These are phyloP conservation scores for Cladosporium sp. DNA, from an alignment of 2,329 filamentous ascomycete species.

Conservation along the genomic window DNA sequence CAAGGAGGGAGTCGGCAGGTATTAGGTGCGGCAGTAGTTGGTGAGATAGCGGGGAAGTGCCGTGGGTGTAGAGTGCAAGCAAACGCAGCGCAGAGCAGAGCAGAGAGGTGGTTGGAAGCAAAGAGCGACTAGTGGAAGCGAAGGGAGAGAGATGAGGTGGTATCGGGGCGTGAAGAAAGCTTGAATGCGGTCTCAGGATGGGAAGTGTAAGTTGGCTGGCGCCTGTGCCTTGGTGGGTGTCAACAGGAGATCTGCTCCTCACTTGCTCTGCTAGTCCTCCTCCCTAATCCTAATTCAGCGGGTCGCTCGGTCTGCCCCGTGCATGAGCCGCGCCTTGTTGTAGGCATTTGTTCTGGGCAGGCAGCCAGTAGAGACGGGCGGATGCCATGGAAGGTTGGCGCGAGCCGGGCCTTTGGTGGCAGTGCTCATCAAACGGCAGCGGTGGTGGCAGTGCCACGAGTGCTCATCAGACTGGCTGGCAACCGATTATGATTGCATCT, in stretches of 20 bases:
- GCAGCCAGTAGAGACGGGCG: background rate
- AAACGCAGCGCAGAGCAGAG: background rate
- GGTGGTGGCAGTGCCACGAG: too few relatives aligned
- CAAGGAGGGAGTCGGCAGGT: background rate
- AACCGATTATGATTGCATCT: too few relatives aligned
- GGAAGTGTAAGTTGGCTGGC: constrained; percentile 1
- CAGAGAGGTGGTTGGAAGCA: background rate
- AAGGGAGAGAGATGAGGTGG: background rate
- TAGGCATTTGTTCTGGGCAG: background rate
- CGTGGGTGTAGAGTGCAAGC: background rate
- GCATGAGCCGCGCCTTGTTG: background rate
- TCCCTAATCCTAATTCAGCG: background rate
- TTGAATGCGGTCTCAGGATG: constrained; percentile 1
- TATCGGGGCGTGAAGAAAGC: background rate
- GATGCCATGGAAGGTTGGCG: background rate
- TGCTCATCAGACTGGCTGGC: too few relatives aligned
- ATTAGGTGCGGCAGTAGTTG: constrained; percentile 3
- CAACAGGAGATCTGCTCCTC: constrained; percentile 1
- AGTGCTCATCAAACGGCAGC: background rate
- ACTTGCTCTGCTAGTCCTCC: background rate
- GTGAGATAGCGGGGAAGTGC: constrained; percentile 1
- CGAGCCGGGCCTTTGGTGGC: background rate
- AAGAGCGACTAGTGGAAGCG: background rate
- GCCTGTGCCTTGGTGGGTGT: background rate
- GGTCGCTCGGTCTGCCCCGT: background rate